Evolutionary conservation across 192 early-diverging fungal genomes (phyloP).

Genomic region (Glomus cerebriforme): DNA sequence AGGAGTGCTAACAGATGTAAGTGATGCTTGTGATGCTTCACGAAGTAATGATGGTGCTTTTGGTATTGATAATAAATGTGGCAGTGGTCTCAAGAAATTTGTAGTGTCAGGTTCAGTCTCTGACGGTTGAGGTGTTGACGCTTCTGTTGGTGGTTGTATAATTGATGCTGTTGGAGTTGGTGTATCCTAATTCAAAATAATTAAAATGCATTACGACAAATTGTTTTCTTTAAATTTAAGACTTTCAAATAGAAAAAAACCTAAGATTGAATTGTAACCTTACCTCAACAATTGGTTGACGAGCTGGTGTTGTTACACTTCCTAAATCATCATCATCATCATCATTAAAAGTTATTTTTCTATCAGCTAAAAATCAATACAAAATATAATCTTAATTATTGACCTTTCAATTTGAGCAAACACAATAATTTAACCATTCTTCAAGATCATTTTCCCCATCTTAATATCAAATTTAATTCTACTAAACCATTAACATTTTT

Average conservation of each 20-base stretch:
- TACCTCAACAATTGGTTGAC: background rate
- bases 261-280: background rate
- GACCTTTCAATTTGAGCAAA: no score
- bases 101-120: conserved; percentile 19
- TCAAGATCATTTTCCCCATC: no score
- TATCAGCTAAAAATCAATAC: conserved; percentile 33
- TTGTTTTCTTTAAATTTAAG: no score
- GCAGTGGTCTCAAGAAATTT: conserved; percentile 8
- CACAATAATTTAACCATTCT: no score
- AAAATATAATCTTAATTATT: background rate
- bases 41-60: conserved; percentile 22
- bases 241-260: background rate
- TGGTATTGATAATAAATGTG: background rate
- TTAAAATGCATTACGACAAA: background rate
- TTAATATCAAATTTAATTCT: no score
- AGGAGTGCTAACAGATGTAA: conserved; percentile 13
- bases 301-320: background rate
- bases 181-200: conserved; percentile 16
- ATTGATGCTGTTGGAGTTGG: conserved; percentile 27
- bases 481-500: background rate
- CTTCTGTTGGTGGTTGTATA: conserved; percentile 24
- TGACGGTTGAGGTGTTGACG: conserved; percentile 31
- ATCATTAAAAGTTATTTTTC: conserved; percentile 46
- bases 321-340: conserved; percentile 44
- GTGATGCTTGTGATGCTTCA: conserved; percentile 14